Evolutionary conservation across 352 stramenopile genomes (phyloP).

Genomic region (Labyrinthula sp.): DNA sequence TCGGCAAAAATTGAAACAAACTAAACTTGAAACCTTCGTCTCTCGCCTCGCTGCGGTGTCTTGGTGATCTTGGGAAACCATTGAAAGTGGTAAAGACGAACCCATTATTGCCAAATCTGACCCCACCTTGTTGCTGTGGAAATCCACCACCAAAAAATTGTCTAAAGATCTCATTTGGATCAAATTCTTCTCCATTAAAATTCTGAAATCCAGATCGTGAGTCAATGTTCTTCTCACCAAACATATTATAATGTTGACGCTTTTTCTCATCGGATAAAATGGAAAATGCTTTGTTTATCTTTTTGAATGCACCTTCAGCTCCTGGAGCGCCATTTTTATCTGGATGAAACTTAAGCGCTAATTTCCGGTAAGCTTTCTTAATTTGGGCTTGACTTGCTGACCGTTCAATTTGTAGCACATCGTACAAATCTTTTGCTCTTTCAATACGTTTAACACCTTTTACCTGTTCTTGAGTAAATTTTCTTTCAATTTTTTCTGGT

Average conservation of each 20-base stretch:
- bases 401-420: conserved; percentile 51
- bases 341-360: conserved; percentile 60
- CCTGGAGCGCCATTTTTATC: conserved; percentile 84
- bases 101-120: conserved; percentile 35
- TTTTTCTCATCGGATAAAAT: conserved; percentile 63
- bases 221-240: conserved; percentile 39
- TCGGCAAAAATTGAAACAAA: conserved; percentile 52
- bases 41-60: conserved; percentile 28
- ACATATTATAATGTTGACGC: conserved; percentile 52
- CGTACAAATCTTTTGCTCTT: conserved; percentile 59
- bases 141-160: conserved; percentile 53
- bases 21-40: conserved; percentile 37
- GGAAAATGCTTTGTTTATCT: conserved; percentile 68
- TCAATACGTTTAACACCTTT: conserved; percentile 60
- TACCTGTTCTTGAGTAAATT: conserved; percentile 50
- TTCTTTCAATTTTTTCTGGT: conserved; percentile 25
- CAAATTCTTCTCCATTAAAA: conserved; percentile 44
- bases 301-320: conserved; percentile 92
- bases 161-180: conserved; percentile 67
- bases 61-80: conserved; percentile 38
- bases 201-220: conserved; percentile 33
- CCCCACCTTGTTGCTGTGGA: neutral
- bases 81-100: conserved; percentile 26
- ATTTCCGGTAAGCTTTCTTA: conserved; percentile 69
- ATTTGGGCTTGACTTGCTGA: conserved; percentile 53